phyloP scores from a whole-genome alignment of 352 stramenopile genomes.

The Pythium periplocum region DNA sequence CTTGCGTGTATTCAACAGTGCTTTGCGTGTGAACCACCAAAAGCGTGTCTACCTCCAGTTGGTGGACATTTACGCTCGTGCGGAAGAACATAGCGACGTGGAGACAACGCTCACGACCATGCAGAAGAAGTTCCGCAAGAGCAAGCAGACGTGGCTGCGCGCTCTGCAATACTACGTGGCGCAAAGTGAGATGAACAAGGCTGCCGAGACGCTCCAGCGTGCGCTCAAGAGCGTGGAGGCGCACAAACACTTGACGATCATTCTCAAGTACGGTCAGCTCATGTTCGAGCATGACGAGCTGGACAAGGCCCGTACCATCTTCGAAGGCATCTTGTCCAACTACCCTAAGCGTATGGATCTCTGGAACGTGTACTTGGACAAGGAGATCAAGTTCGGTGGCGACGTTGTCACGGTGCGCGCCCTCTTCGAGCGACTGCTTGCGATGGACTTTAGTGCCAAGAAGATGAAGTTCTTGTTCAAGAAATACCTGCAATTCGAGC shows the following conservation, averaged over 20 bases:
- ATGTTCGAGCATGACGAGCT: slow-evolving; percentile 92
- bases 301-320: slow-evolving; percentile 94
- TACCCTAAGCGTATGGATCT: slow-evolving; percentile 96
- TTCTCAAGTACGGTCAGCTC: slow-evolving; percentile 95
- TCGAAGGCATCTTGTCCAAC: slow-evolving; percentile 92
- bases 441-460: slow-evolving; percentile 94
- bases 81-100: slow-evolving; percentile 60
- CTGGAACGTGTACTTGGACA: slow-evolving; percentile 96
- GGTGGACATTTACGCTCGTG: slow-evolving; percentile 88
- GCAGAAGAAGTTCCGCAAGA: slow-evolving; percentile 91
- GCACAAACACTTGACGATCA: slow-evolving; percentile 94
- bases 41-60: slow-evolving; percentile 95
- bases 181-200: slow-evolving; percentile 55
- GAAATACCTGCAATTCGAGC: slow-evolving; percentile 94
- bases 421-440: slow-evolving; percentile 90
- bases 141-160: slow-evolving; percentile 86
- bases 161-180: slow-evolving; percentile 85
- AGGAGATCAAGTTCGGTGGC: slow-evolving; percentile 92
- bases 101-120: slow-evolving; percentile 77
- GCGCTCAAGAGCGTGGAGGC: slow-evolving; percentile 88
- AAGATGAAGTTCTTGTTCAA: slow-evolving; percentile 99
- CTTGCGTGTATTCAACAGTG: slow-evolving; percentile 87
- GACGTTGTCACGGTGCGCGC: slow-evolving; percentile 76
- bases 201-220: slow-evolving; percentile 88
- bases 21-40: slow-evolving; percentile 91